Base-by-base conservation (phyloP, 2,329 filamentous ascomycete species). In the Fusarium torreyae region DNA sequence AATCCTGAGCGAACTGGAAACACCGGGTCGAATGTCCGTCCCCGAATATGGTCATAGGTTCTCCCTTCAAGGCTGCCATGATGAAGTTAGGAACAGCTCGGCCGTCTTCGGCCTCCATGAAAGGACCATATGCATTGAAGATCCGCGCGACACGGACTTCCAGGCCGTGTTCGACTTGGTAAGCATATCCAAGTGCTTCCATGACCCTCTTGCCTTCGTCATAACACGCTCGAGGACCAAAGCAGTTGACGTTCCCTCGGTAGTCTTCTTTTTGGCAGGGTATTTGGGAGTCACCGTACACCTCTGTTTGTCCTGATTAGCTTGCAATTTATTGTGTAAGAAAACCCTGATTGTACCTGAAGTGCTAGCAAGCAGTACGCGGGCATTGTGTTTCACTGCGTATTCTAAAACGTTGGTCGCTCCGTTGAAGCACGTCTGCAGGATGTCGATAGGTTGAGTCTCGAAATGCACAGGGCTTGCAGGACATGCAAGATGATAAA, bases 171-270 rank as follows among this genome's bases (percentile, higher is more conserved):
- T 69, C 57, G 5, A 39, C 13, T 15, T 64, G 71, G 24, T 76
- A 76, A 0, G 65, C 65, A 8, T 80, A 82, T 13, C 73, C 76
- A 1, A 82, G 74, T 7, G 80, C 74, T 63, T 82, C 81, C 10
- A 77, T 75, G 3, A 78, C 77, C 17, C 80, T 72, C 55, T 82
- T 82, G 4, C 80, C 80, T 66, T 82, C 81, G 48, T 82, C 81
- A 39, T 82, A 82, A 65, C 81, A 82, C 2, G 81, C 75, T 2
- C 81, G 76, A 0, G 79, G 77, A 2, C 81, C 81, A 59, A 81
- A 79, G 40, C 78, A 77, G 53, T 82, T 82, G 18, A 82, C 80
- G 39, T 82, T 79, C 8, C 81, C 81, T 67, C 78, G 76, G 53
- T 82, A 82, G 0, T 62, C 70, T 66, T 80, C 70, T 6, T 62